These are phyloP conservation scores for Suillus spraguei DNA, from an alignment of 768 basidiomycete genomes.

Conservation along the genomic window DNA sequence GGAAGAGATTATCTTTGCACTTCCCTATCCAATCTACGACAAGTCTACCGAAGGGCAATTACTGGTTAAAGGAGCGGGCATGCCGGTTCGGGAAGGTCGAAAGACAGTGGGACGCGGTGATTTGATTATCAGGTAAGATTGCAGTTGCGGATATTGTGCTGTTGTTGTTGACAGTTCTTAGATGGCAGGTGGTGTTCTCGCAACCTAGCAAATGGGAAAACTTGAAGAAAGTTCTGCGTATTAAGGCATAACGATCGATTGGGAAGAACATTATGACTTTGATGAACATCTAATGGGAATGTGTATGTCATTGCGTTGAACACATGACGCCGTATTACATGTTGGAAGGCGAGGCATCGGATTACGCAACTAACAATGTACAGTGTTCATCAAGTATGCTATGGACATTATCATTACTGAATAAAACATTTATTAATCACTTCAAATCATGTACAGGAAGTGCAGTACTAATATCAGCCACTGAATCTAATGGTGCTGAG, in stretches of 20 bases:
- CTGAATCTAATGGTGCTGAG: not conserved
- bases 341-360: not conserved
- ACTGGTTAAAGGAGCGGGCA: slow-evolving; percentile 62
- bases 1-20: slow-evolving; percentile 48
- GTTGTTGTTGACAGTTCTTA: slow-evolving; percentile 11
- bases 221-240: slow-evolving; percentile 30
- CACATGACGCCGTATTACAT: slow-evolving; percentile 3
- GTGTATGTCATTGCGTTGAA: slow-evolving; percentile 17
- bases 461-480: not conserved
- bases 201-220: slow-evolving; percentile 35
- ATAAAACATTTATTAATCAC: not conserved
- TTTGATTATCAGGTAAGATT: slow-evolving; percentile 60
- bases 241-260: slow-evolving; percentile 24
- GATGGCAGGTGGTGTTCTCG: slow-evolving; percentile 36
- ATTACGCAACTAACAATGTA: slow-evolving; percentile 26
- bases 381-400: slow-evolving; percentile 25
- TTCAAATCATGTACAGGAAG: slow-evolving; percentile 1
- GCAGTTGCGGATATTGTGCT: slow-evolving; percentile 3
- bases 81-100: slow-evolving; percentile 62
- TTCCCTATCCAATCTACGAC: slow-evolving; percentile 55
- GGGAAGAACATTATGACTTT: slow-evolving; percentile 18
- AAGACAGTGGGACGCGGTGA: slow-evolving; percentile 59
- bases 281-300: slow-evolving; percentile 24
- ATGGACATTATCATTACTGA: not conserved
- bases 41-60: slow-evolving; percentile 51